phyloP scores from a whole-genome alignment of 345 rosid species.

The Conringia planisiliqua region DNA sequence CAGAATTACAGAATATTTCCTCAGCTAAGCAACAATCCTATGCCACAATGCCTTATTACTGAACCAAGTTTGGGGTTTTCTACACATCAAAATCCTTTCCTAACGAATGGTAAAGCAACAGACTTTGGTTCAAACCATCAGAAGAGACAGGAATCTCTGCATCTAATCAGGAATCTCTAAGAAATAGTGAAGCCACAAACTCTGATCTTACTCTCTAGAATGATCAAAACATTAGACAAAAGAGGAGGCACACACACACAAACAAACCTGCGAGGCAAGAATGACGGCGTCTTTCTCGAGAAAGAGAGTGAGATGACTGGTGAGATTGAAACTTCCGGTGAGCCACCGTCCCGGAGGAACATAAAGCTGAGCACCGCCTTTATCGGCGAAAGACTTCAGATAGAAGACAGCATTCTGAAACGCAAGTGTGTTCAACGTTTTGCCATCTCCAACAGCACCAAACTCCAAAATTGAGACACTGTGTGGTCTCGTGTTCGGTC shows the following conservation, averaged over 20 bases:
- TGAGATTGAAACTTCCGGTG: conserved; percentile 49
- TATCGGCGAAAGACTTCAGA: conserved; percentile 44
- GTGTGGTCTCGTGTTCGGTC: conserved; percentile 34
- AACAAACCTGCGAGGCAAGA: conserved; percentile 45
- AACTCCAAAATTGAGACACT: conserved; percentile 45
- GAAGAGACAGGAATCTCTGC: background rate
- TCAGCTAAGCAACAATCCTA: background rate
- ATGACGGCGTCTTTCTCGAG: conserved; percentile 47
- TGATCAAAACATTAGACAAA: background rate
- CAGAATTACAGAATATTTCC: background rate
- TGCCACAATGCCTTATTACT: background rate
- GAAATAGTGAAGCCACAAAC: background rate
- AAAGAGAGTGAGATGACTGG: conserved; percentile 53
- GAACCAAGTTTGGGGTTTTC: background rate
- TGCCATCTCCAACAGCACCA: conserved; percentile 52
- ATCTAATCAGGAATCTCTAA: background rate
- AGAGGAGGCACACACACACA: background rate
- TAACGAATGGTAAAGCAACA: background rate
- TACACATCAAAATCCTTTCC: background rate
- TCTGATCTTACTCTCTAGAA: background rate
- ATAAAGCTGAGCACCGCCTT: conserved; percentile 54
- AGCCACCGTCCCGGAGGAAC: conserved; percentile 54
- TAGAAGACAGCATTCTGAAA: conserved; percentile 46
- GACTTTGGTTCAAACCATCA: background rate
- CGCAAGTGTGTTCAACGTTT: conserved; percentile 51